Conservation (phyloP, 306 rosid species). For the Cicer yamashitae region DNA sequence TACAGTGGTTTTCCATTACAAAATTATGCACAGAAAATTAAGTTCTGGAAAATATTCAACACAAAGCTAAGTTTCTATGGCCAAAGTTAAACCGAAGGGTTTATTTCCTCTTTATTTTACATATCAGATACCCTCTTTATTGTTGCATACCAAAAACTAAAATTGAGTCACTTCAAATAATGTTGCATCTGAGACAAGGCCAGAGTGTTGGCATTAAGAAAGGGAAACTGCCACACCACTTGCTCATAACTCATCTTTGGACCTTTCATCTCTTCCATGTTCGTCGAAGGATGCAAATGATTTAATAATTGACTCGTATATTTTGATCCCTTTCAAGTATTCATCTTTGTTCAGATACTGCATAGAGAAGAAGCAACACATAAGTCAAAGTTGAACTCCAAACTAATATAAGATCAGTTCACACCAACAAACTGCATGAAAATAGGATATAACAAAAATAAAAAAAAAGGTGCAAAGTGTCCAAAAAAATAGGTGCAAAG, state of each 20-base stretch:
- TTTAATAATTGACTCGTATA: conserved; percentile 72
- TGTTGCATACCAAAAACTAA: conserved; percentile 21
- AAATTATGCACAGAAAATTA: conserved; percentile 12
- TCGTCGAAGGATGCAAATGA: conserved; percentile 67
- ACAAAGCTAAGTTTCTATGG: conserved; percentile 11
- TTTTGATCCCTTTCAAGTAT: conserved; percentile 80
- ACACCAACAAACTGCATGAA: background rate
- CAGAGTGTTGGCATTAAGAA: background rate
- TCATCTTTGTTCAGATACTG: conserved; percentile 85
- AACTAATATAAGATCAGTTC: background rate
- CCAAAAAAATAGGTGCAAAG: background rate
- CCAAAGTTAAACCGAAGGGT: background rate
- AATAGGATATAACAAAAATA: background rate
- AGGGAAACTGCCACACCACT: background rate
- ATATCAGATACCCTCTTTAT: background rate
- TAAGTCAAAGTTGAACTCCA: conserved; percentile 35
- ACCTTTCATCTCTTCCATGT: conserved; percentile 39
- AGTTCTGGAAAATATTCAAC: conserved; percentile 18
- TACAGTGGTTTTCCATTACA: background rate
- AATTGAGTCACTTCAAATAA: background rate
- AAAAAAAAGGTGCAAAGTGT: background rate
- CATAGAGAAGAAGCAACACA: conserved; percentile 33
- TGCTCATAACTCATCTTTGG: conserved; percentile 77
- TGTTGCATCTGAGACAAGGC: conserved; percentile 30
- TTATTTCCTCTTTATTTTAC: conserved; percentile 21